Conservation (phyloP, 2,329 filamentous ascomycete species). For the Monosporascus sp. region DNA sequence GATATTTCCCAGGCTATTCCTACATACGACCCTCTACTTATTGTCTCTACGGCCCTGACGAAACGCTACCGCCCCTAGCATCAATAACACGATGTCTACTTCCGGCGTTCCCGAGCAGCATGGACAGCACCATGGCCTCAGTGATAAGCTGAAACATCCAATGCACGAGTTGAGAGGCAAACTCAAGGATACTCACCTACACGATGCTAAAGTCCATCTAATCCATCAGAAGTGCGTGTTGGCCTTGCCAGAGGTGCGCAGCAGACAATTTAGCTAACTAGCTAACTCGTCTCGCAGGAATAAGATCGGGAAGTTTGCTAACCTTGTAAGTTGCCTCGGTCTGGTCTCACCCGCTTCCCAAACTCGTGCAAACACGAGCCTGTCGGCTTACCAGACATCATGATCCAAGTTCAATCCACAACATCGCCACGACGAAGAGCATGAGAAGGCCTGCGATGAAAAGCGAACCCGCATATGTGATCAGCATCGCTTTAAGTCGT, state of each 20-base stretch:
- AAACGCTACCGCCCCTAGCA: too few species aligned
- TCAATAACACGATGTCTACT: slow-evolving; percentile 9
- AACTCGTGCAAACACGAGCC: not conserved
- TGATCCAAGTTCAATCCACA: slow-evolving; percentile 65
- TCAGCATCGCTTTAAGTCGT: slow-evolving; percentile 80
- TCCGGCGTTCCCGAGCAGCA: slow-evolving; percentile 7
- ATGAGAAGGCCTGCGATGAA: slow-evolving; percentile 77
- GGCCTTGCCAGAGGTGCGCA: not conserved
- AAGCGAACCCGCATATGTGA: slow-evolving; percentile 71
- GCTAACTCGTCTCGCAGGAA: slow-evolving; percentile 30
- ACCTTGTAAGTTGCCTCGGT: slow-evolving; percentile 43
- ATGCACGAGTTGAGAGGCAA: slow-evolving; percentile 46
- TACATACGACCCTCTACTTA: too few species aligned
- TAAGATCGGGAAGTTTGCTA: slow-evolving; percentile 58
- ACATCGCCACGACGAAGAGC: slow-evolving; percentile 89
- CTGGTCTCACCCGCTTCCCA: not conserved
- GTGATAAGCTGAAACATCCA: slow-evolving; percentile 45
- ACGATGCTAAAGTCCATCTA: slow-evolving; percentile 52
- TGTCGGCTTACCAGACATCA: slow-evolving; percentile 6
- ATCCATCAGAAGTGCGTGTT: slow-evolving; percentile 51
- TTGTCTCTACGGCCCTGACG: too few species aligned
- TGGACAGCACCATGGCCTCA: slow-evolving; percentile 25
- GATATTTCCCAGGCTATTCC: too few species aligned
- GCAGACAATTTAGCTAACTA: not conserved
- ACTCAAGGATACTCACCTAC: slow-evolving; percentile 46